Evolutionary conservation across 2,329 filamentous ascomycete species (phyloP), one percentile per base, ranked within the genome.

Genomic region (Botrytis tulipae): DNA sequence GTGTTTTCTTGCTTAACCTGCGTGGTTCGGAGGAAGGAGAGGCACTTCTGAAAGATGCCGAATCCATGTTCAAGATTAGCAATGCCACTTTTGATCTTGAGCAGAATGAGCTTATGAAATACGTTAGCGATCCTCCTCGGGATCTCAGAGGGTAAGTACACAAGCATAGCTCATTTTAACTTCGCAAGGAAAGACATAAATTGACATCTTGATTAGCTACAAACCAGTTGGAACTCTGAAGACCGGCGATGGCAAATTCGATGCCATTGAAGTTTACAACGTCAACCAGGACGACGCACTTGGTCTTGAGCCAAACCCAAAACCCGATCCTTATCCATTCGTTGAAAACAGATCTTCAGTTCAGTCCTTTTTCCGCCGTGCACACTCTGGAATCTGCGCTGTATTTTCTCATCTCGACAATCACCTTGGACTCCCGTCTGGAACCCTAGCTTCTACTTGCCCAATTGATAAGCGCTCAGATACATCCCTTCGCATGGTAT

Each of bases 221-320:
- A 66, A 66, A 66, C 62, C 44, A 48, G 37, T 25, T 40, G 37
- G 62, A 16, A 66, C 40, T 16, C n/a, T 44, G n/a, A 66, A 66
- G 37, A 66, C 62, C 25, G 37, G 42, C 4, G 25, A 44, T 32
- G 62, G 62, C 62, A 66, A 66, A 25, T 22, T 66, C 32, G 62
- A 66, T 35, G 40, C 62, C 40, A 48, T 66, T 48, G 62, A 44
- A 20, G 18, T 66, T 7, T 66, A 66, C 42, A 54, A 54, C 48
- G 25, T 54, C 48, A 54, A 54, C 48, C 48, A 54, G 25, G 48
- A 54, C 5, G 48, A 54, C 12, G 48, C 48, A 54, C 48, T 54
- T 29, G 48, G 48, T 25, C 5, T 16, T 29, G 48, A 54, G 10
- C 25, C 48, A 54, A 54, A 54, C 3, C 48, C 48, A 29, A 10